A percentile compares a stretch with the other conserved stretches of the same genome.
These are phyloP conservation scores for Nakaseomyces bracarensis DNA, from an alignment of 1,139 yeast genomes.

Conservation along the genomic window DNA sequence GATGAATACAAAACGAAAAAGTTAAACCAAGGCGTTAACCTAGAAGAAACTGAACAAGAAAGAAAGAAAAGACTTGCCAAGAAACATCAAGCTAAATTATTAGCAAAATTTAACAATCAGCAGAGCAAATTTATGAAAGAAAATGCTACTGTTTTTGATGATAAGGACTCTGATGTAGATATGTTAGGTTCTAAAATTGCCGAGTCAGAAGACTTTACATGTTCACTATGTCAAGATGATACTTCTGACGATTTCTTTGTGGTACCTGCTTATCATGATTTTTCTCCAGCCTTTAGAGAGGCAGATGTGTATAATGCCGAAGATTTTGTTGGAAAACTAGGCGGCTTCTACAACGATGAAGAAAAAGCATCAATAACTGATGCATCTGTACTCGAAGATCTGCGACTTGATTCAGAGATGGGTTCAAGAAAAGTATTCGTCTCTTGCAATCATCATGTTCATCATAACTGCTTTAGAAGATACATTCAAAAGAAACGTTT, in stretches of 20 bases:
- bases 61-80: slow-evolving; percentile 51
- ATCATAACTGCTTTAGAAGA: slow-evolving; percentile 44
- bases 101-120: slow-evolving; percentile 74
- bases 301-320: slow-evolving; percentile 23
- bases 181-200: slow-evolving; percentile 34
- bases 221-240: slow-evolving; percentile 62
- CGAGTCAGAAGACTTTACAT: slow-evolving; percentile 32
- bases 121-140: slow-evolving; percentile 63
- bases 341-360: slow-evolving; percentile 25
- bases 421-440: slow-evolving; percentile 37
- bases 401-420: slow-evolving; percentile 26
- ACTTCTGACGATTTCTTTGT: slow-evolving; percentile 47
- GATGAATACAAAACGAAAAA: slow-evolving; percentile 41
- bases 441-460: slow-evolving; percentile 69
- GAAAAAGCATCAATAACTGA: slow-evolving; percentile 17
- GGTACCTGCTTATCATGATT: slow-evolving; percentile 36
- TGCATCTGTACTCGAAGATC: slow-evolving; percentile 14
- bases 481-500: slow-evolving; percentile 32
- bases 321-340: slow-evolving; percentile 27
- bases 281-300: slow-evolving; percentile 37
- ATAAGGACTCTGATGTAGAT: slow-evolving; percentile 37
- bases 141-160: slow-evolving; percentile 28
- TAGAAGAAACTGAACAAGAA: slow-evolving; percentile 44
- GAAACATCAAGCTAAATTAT: slow-evolving; percentile 56
- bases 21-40: slow-evolving; percentile 37